Base-by-base conservation (phyloP, 352 stramenopile genomes). In the Elongisporangium anandrum region DNA sequence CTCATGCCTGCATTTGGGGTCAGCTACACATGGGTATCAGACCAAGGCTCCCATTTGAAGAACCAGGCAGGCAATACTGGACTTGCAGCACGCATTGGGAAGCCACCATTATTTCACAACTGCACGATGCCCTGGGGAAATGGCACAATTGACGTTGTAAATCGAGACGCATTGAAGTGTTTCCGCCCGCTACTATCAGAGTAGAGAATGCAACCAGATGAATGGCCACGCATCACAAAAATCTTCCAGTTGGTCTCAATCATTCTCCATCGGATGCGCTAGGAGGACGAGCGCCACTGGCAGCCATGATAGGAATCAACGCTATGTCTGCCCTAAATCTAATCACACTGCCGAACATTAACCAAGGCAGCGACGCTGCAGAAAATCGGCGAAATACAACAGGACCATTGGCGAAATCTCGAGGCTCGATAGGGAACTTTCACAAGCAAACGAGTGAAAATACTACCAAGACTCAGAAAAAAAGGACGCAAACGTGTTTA, bases 51-150 rank as follows among this genome's bases (percentile, higher is more conserved):
- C 0, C 68, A 79, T 39, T 79, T 79, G 39, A 77, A 76, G 29
- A 77, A 76, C 50, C 47, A 52, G 29, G 38, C 60, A 1, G n/a
- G n/a, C n/a, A n/a, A 70, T 75, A 3, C 41, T 69, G 17, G 39
- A 63, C 1, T 17, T 72, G 0, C 59, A 61, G 3, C 51, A 59
- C 1, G 9, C 54, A 2, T 50, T 72, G 0, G 57, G 52, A 0
- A 50, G 38, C 2, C 59, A 69, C 7, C 61, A 81, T 20, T 64
- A 72, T n/a, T 78, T 81, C 45, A 60, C 61, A 1, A 70, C 56
- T 0, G 56, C 68, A 2, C 56, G 72, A 38, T 64, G 56, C n/a
- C 73, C 69, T 81, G 69, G 73, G 66, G 59, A 1, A 81, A 81
- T 48, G 73, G 63, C 1, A 75, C 65, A 1, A 63, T 81, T 2